Evolutionary conservation across 2,329 filamentous ascomycete species (phyloP).

Genomic region (Claviceps arundinis): DNA sequence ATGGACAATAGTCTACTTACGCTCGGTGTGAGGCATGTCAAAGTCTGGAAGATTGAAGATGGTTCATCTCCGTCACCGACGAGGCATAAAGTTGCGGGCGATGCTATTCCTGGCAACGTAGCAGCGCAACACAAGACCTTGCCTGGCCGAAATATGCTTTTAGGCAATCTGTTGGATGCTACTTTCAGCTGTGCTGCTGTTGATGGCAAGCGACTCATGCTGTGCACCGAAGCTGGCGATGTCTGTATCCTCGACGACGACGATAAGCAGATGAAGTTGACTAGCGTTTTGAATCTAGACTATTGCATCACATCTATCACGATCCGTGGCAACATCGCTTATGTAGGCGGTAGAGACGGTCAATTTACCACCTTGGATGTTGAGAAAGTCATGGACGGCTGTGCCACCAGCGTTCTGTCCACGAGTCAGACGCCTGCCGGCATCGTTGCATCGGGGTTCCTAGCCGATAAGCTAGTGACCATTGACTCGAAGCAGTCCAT

Average conservation of each 20-base stretch:
- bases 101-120: conserved; percentile 21
- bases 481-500: conserved; percentile 67
- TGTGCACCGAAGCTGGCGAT: conserved; percentile 79
- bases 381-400: conserved; percentile 31
- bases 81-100: conserved; percentile 43
- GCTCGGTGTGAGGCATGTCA: conserved; percentile 80
- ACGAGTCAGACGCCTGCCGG: conserved; percentile 26
- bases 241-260: conserved; percentile 79
- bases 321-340: conserved; percentile 43
- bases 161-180: conserved; percentile 68
- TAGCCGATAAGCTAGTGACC: conserved; percentile 54
- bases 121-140: conserved; percentile 45
- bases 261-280: conserved; percentile 56
- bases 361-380: conserved; percentile 42
- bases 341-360: conserved; percentile 56
- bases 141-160: conserved; percentile 72
- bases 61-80: conserved; percentile 43
- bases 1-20: conserved; percentile 74
- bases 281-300: conserved; percentile 49
- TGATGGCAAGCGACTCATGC: conserved; percentile 58
- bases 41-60: conserved; percentile 81
- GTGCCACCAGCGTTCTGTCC: conserved; percentile 24
- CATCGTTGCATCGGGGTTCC: conserved; percentile 55
- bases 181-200: conserved; percentile 73
- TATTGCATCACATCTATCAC: conserved; percentile 58